phyloP scores from a whole-genome alignment of 345 rosid species.

The Xanthoceras sorbifolium region DNA sequence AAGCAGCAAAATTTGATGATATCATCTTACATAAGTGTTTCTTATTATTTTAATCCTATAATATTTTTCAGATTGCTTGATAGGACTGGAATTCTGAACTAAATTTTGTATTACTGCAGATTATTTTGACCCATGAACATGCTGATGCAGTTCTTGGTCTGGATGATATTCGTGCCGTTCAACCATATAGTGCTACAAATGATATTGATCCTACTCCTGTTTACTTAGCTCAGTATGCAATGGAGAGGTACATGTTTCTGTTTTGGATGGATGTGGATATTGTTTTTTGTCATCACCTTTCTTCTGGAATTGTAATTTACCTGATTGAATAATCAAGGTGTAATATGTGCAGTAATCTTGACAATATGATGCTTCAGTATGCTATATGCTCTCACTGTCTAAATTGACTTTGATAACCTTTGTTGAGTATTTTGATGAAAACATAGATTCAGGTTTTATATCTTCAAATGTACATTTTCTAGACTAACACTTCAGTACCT shows the following conservation, averaged over 20 bases:
- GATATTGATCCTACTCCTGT: slow-evolving; percentile 86
- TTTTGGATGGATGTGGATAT: neutral
- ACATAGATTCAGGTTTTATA: neutral
- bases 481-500: neutral
- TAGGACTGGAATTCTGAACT: slow-evolving; percentile 19
- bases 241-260: slow-evolving; percentile 68
- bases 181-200: slow-evolving; percentile 81
- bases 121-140: slow-evolving; percentile 97
- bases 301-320: neutral
- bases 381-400: neutral
- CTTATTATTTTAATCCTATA: neutral
- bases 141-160: slow-evolving; percentile 99
- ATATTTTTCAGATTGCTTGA: neutral
- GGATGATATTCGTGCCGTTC: slow-evolving; percentile 91
- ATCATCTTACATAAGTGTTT: neutral
- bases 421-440: neutral
- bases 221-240: slow-evolving; percentile 64
- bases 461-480: neutral
- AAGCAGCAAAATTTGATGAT: neutral
- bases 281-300: neutral
- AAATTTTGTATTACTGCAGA: slow-evolving; percentile 53
- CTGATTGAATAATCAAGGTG: neutral
- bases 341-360: neutral
- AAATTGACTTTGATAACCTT: neutral
- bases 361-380: neutral